Evolutionary conservation across 805 yeast genomes (phyloP), one percentile per base, ranked within the genome.

Genomic region (Pichia nakasei): DNA sequence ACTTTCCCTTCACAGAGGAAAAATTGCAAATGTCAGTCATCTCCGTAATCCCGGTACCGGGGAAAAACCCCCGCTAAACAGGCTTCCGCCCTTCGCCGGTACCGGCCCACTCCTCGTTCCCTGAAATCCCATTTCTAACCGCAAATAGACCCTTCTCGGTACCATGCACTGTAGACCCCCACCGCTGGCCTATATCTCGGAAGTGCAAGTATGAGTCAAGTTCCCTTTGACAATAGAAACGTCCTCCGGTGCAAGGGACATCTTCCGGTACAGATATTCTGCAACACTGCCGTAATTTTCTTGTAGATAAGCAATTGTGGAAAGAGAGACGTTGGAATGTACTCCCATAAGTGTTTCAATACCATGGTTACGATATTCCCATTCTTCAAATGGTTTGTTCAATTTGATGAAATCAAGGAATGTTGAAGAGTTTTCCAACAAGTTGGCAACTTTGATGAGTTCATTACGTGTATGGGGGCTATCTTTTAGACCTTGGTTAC

Each of bases 321-420:
- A 29, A 13, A 29, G 15, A 29, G 6, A 29, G 7, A 29, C 32
- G 15, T 29, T 29, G 13, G 18, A 29, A 29, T 29, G 32, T 29
- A 29, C 32, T 13, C 75, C 71, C 48, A 77, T 63, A 88, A 85
- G 80, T 2, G 85, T 77, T 52, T 82, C 89, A 4, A 85, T 75
- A 48, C 82, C 85, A 35, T 78, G 73, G 19, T 62, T 61, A 44
- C 66, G 73, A 31, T 72, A 43, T 3, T 59, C 46, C 70, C 76
- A 73, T 41, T 59, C 24, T 8, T 21, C 6, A 4, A 15, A 22
- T 44, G 37, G 41, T 56, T 64, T 38, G 15, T 29, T 29, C 17
- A 6, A 13, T 29, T 29, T 17, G 7, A 29, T 9, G 2, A 29
- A 4, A 13, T 29, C 32, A 24, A 24, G 13, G 9, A 4, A 3